Conservation (phyloP, 2,329 filamentous ascomycete genomes). For the Neofusicoccum kwambonambiense region DNA sequence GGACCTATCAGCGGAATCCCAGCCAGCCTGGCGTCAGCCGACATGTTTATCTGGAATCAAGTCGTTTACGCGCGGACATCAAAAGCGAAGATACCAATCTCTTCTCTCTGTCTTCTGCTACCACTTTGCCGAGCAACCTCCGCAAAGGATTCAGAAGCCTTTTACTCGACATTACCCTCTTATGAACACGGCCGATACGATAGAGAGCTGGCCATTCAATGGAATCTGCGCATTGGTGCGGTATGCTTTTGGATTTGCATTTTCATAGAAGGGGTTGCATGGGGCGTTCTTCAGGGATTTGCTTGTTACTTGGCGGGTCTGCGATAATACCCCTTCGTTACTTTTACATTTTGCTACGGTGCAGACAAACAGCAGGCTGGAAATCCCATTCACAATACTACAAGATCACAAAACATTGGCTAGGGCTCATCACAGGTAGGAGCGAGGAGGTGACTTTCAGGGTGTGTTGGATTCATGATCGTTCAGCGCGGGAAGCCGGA, state of each 20-base stretch:
- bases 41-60: too few relatives aligned
- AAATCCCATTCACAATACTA: neutral
- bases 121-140: neutral
- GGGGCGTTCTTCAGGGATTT: neutral
- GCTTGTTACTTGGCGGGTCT: neutral
- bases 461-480: too few relatives aligned
- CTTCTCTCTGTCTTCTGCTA: neutral
- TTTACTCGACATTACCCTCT: neutral
- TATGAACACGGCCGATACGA: neutral
- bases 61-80: neutral
- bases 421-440: too few relatives aligned
- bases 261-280: neutral
- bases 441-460: neutral
- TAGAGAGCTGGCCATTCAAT: neutral
- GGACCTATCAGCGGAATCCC: neutral
- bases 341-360: neutral
- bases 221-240: too few relatives aligned
- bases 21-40: neutral
- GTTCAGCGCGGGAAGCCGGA: too few relatives aligned
- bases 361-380: neutral
- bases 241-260: too few relatives aligned
- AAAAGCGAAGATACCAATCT: too few relatives aligned
- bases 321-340: neutral
- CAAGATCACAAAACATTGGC: neutral
- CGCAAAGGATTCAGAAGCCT: neutral